Evolutionary conservation across 1,284 basidiomycete genomes (phyloP).

Genomic region (Ceratobasidium sp.): DNA sequence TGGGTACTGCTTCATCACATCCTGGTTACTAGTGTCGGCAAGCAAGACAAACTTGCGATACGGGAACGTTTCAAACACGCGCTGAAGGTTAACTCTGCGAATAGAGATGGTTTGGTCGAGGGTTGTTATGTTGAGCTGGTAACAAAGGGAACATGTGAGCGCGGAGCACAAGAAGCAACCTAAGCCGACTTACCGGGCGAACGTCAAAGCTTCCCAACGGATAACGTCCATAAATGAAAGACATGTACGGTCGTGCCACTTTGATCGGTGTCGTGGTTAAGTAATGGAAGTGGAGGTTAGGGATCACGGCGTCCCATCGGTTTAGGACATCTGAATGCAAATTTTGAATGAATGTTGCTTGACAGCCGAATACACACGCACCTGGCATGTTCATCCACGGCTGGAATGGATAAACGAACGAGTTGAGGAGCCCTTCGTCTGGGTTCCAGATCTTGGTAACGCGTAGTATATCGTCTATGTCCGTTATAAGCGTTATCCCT

Average conservation of each 20-base stretch:
- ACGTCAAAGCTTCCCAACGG: slow-evolving; percentile 46
- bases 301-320: slow-evolving; percentile 15
- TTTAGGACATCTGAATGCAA: slow-evolving; percentile 10
- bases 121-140: slow-evolving; percentile 42
- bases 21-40: slow-evolving; percentile 43
- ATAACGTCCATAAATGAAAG: slow-evolving; percentile 43
- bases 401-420: slow-evolving; percentile 43
- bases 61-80: slow-evolving; percentile 44
- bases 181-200: slow-evolving; percentile 10
- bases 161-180: background rate
- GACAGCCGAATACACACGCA: background rate
- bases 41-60: slow-evolving; percentile 45
- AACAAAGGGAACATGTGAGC: background rate
- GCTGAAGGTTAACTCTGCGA: slow-evolving; percentile 41
- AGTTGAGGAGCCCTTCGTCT: slow-evolving; percentile 44
- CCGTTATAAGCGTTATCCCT: slow-evolving; percentile 45
- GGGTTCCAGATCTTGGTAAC: slow-evolving; percentile 45
- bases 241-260: slow-evolving; percentile 41
- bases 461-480: slow-evolving; percentile 47
- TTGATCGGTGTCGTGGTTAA: slow-evolving; percentile 45
- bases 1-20: slow-evolving; percentile 46
- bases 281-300: slow-evolving; percentile 46
- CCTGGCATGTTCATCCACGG: slow-evolving; percentile 46
- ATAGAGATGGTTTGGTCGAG: slow-evolving; percentile 43
- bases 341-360: background rate